Conservation (phyloP, 2,329 filamentous ascomycete genomes). For the Trichoderma polysporum region DNA sequence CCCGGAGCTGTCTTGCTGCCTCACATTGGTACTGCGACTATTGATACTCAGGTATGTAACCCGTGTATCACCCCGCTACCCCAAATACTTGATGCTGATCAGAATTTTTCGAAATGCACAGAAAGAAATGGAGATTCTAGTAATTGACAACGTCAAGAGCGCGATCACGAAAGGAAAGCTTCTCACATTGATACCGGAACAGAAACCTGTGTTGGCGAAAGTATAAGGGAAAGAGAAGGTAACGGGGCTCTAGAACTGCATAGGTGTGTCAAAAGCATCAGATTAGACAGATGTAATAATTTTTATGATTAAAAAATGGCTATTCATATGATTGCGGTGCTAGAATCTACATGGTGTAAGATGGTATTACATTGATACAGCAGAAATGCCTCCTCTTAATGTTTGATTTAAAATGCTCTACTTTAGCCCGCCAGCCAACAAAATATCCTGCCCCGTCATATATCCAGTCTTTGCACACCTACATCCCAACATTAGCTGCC, state of each 20-base stretch:
- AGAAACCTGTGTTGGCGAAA: slow-evolving; percentile 1
- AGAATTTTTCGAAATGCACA: background rate
- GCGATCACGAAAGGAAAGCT: background rate
- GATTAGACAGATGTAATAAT: background rate
- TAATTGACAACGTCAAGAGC: background rate
- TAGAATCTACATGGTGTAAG: background rate
- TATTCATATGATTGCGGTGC: background rate
- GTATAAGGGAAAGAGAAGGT: background rate
- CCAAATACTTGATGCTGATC: background rate
- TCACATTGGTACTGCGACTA: background rate
- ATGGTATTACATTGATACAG: too few relatives aligned
- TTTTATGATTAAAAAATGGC: background rate
- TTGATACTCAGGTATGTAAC: background rate
- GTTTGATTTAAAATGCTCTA: background rate
- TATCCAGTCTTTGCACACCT: background rate
- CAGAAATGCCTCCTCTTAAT: too few relatives aligned
- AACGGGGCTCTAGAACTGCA: background rate
- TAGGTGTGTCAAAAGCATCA: background rate
- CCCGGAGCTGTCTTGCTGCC: background rate
- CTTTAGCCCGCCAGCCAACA: background rate
- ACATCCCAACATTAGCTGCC: background rate
- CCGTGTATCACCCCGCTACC: background rate
- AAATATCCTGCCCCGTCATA: background rate
- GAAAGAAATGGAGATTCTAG: background rate
- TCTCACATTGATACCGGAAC: background rate